Evolutionary conservation across 2,329 filamentous ascomycete genomes (phyloP).

Genomic region (Colletotrichum spaethianum): DNA sequence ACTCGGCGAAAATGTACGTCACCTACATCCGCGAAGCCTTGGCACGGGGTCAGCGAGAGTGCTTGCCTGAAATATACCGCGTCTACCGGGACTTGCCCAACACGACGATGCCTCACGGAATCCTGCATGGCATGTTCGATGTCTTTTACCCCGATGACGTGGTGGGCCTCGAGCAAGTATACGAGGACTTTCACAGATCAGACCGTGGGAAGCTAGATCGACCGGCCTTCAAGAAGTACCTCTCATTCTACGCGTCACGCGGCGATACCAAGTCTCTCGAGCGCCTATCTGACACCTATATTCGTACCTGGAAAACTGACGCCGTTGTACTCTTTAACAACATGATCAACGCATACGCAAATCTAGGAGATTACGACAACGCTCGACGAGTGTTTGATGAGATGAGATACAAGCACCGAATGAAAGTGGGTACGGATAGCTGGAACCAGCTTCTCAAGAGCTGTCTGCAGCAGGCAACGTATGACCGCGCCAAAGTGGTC

Average conservation of each 20-base stretch:
- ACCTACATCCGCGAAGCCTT: conserved; percentile 56
- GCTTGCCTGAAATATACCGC: conserved; percentile 60
- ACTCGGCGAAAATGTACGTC: conserved; percentile 59
- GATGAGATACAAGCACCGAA: conserved; percentile 68
- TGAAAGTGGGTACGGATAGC: conserved; percentile 70
- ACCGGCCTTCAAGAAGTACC: conserved; percentile 63
- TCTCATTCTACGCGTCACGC: conserved; percentile 62
- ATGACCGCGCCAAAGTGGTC: conserved; percentile 73
- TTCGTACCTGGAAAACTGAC: conserved; percentile 49
- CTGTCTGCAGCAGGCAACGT: conserved; percentile 75
- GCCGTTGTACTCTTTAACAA: conserved; percentile 60
- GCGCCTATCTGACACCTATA: conserved; percentile 61
- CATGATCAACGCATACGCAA: conserved; percentile 80
- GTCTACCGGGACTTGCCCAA: conserved; percentile 60
- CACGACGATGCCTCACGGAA: conserved; percentile 52
- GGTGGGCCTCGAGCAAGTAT: conserved; percentile 61
- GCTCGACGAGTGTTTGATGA: conserved; percentile 73
- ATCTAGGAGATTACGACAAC: conserved; percentile 73
- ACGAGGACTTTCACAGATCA: conserved; percentile 62
- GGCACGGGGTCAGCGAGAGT: conserved; percentile 46
- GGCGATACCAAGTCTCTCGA: conserved; percentile 64
- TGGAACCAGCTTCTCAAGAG: conserved; percentile 87
- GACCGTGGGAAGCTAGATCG: conserved; percentile 56
- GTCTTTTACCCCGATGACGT: conserved; percentile 55
- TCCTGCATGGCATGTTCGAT: conserved; percentile 63